These are phyloP conservation scores for Paecilomyces sp. DNA, from an alignment of 2,329 filamentous ascomycete genomes.

Conservation along the genomic window DNA sequence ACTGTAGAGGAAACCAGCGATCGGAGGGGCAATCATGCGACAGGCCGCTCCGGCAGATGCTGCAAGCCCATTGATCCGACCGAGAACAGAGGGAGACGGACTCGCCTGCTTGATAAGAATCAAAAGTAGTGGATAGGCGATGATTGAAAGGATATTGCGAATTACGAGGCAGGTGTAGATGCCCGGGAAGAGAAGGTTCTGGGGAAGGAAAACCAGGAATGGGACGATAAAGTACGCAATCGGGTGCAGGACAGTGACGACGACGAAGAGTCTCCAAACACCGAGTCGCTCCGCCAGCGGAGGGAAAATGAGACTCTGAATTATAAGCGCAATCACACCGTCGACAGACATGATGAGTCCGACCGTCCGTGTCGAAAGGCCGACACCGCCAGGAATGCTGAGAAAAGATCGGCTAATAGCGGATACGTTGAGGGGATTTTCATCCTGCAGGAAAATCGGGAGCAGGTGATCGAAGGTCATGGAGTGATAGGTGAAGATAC, in stretches of 20 bases:
- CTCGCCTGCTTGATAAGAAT: slow-evolving; percentile 68
- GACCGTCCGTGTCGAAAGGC: slow-evolving; percentile 58
- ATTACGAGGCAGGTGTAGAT: slow-evolving; percentile 60
- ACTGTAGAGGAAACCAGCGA: slow-evolving; percentile 62
- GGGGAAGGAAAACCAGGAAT: slow-evolving; percentile 55
- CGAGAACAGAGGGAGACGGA: slow-evolving; percentile 54
- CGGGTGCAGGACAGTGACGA: slow-evolving; percentile 60
- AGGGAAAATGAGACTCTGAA: slow-evolving; percentile 67
- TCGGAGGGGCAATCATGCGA: slow-evolving; percentile 61
- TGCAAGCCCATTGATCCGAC: slow-evolving; percentile 65
- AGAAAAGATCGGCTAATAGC: slow-evolving; percentile 38
- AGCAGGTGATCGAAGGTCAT: slow-evolving; percentile 93
- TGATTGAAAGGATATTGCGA: slow-evolving; percentile 61
- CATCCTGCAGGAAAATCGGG: slow-evolving; percentile 86
- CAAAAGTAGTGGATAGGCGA: slow-evolving; percentile 60
- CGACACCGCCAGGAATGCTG: slow-evolving; percentile 57
- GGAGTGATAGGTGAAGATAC: slow-evolving; percentile 88
- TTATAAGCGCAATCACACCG: slow-evolving; percentile 63
- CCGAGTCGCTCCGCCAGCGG: slow-evolving; percentile 56
- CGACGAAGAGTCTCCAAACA: slow-evolving; percentile 59
- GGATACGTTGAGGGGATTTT: slow-evolving; percentile 26
- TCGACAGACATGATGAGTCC: slow-evolving; percentile 64
- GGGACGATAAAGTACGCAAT: slow-evolving; percentile 63
- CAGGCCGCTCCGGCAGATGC: slow-evolving; percentile 66
- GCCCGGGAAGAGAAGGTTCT: slow-evolving; percentile 47